Conservation (phyloP, 805 yeast species). For the Candida wancherniae region DNA sequence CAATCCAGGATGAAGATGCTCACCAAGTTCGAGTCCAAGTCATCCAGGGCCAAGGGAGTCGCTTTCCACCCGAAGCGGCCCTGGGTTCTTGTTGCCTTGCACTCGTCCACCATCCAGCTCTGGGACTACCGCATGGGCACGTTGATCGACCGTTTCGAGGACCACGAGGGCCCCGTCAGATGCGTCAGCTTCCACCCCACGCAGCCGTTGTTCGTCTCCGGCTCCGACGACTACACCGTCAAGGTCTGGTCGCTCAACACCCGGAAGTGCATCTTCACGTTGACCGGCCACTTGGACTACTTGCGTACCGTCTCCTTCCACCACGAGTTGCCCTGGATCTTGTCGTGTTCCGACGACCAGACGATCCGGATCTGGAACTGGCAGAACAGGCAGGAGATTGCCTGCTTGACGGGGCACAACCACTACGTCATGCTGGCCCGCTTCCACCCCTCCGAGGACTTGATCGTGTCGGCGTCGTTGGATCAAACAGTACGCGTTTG, state of each 20-base stretch:
- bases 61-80: constrained; percentile 96
- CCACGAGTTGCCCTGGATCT: constrained; percentile 94
- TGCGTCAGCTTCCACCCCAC: constrained; percentile 95
- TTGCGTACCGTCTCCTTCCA: constrained; percentile 93
- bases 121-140: constrained; percentile 99
- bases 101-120: constrained; percentile 96
- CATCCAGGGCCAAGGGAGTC: constrained; percentile 95
- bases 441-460: constrained; percentile 93
- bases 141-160: constrained; percentile 91
- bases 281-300: constrained; percentile 92
- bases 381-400: constrained; percentile 97
- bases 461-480: constrained; percentile 90
- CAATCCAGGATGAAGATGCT: constrained; percentile 24
- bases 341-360: constrained; percentile 95
- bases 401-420: constrained; percentile 95
- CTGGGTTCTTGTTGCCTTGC: constrained; percentile 92
- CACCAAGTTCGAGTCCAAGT: constrained; percentile 86
- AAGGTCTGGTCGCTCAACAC: constrained; percentile 95
- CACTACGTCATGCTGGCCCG: constrained; percentile 98
- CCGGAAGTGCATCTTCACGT: constrained; percentile 85
- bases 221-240: constrained; percentile 94
- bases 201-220: constrained; percentile 93
- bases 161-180: constrained; percentile 98
- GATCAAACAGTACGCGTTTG: constrained; percentile 99
- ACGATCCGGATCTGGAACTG: constrained; percentile 99